Percentiles rank a stretch among this genome's conserved stretches.
These are phyloP conservation scores for Hemerocallis citrina DNA, from an alignment of 106 monocot genomes.

Conservation along the genomic window DNA sequence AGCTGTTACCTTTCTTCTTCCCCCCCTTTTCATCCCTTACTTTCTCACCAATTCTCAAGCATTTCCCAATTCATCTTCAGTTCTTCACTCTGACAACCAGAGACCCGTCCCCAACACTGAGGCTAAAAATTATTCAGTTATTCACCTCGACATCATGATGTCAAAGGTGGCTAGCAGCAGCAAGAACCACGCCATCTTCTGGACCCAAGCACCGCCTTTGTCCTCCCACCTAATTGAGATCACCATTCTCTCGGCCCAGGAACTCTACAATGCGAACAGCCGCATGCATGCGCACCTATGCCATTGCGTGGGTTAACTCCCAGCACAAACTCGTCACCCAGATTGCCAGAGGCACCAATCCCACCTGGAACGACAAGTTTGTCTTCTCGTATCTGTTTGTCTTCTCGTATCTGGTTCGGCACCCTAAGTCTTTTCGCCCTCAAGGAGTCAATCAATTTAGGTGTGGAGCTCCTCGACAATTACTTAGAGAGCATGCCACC, in stretches of 20 bases:
- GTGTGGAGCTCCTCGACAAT: slow-evolving; percentile 26
- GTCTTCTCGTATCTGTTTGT: slow-evolving; percentile 59
- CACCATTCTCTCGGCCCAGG: slow-evolving; percentile 40
- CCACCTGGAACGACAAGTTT: slow-evolving; percentile 67
- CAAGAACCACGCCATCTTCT: not conserved
- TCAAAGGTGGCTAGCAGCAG: not conserved
- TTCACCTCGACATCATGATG: not conserved
- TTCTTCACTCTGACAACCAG: not conserved
- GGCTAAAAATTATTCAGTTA: too few species aligned
- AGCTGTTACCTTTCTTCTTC: not conserved
- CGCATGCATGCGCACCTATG: slow-evolving; percentile 30
- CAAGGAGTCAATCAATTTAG: slow-evolving; percentile 63
- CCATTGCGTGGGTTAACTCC: slow-evolving; percentile 18
- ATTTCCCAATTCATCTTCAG: too few species aligned
- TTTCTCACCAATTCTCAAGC: too few species aligned
- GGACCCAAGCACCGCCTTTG: slow-evolving; percentile 3
- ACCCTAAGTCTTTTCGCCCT: slow-evolving; percentile 46
- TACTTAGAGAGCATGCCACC: not conserved
- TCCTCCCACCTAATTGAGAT: slow-evolving; percentile 36
- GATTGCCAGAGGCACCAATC: slow-evolving; percentile 24
- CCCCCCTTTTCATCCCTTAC: too few species aligned
- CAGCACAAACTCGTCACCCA: slow-evolving; percentile 23
- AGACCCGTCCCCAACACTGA: not conserved
- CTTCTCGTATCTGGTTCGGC: slow-evolving; percentile 46
- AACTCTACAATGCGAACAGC: slow-evolving; percentile 14